Conservation (phyloP, 306 rosid species). For the barrel medic (Medicago truncatula) region DNA sequence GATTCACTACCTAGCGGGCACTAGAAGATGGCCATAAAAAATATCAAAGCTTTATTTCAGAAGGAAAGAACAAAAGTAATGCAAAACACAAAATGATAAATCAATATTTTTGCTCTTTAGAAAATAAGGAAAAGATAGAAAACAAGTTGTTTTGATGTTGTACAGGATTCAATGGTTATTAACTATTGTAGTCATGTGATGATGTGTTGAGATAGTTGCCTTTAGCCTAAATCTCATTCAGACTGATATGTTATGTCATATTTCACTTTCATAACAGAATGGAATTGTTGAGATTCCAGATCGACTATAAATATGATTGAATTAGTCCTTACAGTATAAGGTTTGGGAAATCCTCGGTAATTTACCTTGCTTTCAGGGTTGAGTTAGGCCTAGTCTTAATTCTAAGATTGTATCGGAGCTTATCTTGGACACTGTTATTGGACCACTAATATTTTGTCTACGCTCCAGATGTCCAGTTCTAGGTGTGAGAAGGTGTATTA, state of each 20-base stretch:
- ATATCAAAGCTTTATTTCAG: conserved; percentile 10
- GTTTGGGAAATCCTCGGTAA: too few species aligned
- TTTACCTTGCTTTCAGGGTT: too few species aligned
- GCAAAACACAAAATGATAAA: neutral
- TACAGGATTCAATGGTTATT: conserved; percentile 15
- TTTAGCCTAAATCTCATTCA: too few species aligned
- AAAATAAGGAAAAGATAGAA: neutral
- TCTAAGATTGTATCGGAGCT: too few species aligned
- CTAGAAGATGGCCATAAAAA: conserved; percentile 10
- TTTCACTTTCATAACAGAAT: too few species aligned
- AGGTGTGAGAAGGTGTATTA: neutral
- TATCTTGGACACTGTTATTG: neutral
- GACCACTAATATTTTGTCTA: neutral
- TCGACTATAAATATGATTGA: too few species aligned
- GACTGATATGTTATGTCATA: too few species aligned
- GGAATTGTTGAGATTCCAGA: too few species aligned
- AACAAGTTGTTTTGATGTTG: neutral
- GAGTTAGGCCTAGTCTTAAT: too few species aligned
- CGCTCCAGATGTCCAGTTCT: neutral
- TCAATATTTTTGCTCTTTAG: neutral
- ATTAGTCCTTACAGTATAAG: too few species aligned
- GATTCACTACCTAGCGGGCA: neutral
- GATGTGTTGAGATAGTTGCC: neutral
- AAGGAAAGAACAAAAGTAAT: neutral
- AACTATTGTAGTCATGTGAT: neutral